phyloP scores from a whole-genome alignment of 371 early-diverging fungal genomes.

The Ecytonucleospora hepatopenaei region DNA sequence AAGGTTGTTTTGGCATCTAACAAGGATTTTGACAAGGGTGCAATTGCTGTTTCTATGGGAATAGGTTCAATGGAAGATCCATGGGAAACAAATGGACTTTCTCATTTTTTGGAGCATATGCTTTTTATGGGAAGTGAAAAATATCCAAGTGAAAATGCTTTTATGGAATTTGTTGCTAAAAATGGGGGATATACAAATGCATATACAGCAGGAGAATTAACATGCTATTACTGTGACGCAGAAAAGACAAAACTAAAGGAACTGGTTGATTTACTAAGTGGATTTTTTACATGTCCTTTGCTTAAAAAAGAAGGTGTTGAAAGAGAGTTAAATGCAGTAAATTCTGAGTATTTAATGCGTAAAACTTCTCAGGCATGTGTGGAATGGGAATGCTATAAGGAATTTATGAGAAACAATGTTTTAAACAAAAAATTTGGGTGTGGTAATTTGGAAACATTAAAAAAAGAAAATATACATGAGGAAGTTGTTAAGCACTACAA shows the following conservation, averaged over 20 bases:
- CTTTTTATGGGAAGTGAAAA: constrained; percentile 67
- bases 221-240: constrained; percentile 85
- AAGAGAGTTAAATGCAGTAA: constrained; percentile 53
- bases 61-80: constrained; percentile 68
- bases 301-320: constrained; percentile 41
- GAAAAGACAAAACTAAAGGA: constrained; percentile 69
- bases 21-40: constrained; percentile 34
- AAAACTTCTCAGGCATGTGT: constrained; percentile 34
- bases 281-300: constrained; percentile 53
- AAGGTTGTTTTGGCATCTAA: constrained; percentile 34
- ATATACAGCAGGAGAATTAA: constrained; percentile 70
- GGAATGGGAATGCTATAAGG: constrained; percentile 21
- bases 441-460: constrained; percentile 44
- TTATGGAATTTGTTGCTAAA: constrained; percentile 64
- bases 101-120: constrained; percentile 93
- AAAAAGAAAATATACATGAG: constrained; percentile 30
- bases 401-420: constrained; percentile 11
- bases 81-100: constrained; percentile 69
- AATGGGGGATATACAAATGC: constrained; percentile 87
- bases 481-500: constrained; percentile 41
- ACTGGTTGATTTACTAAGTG: constrained; percentile 66
- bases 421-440: constrained; percentile 31
- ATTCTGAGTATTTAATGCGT: constrained; percentile 49
- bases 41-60: constrained; percentile 60
- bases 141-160: constrained; percentile 46